Percentiles rank a stretch among this genome's conserved stretches.
Evolutionary conservation across 768 basidiomycete genomes (phyloP).

Genomic region (Pleurotus djamor): DNA sequence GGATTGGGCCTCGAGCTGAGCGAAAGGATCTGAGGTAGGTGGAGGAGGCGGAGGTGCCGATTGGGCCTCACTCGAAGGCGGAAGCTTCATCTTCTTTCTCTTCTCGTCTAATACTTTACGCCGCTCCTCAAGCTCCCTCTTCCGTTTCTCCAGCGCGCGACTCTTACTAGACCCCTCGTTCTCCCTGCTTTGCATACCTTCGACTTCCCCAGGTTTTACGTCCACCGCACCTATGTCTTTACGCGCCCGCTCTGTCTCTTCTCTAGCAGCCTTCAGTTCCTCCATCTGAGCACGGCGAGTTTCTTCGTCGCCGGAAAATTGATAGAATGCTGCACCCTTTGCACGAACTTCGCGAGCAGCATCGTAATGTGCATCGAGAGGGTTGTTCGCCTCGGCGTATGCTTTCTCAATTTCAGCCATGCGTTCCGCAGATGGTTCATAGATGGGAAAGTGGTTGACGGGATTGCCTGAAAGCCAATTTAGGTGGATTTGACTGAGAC

Average conservation of each 20-base stretch:
- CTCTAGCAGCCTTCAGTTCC: conserved; percentile 61
- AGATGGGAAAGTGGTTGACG: conserved; percentile 83
- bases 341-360: conserved; percentile 79
- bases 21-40: conserved; percentile 44
- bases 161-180: conserved; percentile 34
- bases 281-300: conserved; percentile 80
- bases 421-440: conserved; percentile 80
- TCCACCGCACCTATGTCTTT: conserved; percentile 61
- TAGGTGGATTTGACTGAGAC: neutral
- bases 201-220: conserved; percentile 66
- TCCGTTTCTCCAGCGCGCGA: conserved; percentile 70
- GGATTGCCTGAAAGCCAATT: conserved; percentile 60
- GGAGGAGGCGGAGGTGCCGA: neutral
- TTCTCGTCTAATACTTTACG: conserved; percentile 63
- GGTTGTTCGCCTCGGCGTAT: conserved; percentile 68
- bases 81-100: conserved; percentile 47
- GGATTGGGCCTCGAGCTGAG: conserved; percentile 38
- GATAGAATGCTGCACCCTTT: conserved; percentile 89
- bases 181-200: conserved; percentile 59
- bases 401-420: conserved; percentile 72
- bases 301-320: conserved; percentile 87
- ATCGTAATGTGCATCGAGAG: conserved; percentile 79
- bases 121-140: conserved; percentile 71
- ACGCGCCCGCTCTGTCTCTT: conserved; percentile 68
- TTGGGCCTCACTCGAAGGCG: conserved; percentile 9